Conservation (phyloP, 2,329 filamentous ascomycete species). For the Exophiala oligosperma region DNA sequence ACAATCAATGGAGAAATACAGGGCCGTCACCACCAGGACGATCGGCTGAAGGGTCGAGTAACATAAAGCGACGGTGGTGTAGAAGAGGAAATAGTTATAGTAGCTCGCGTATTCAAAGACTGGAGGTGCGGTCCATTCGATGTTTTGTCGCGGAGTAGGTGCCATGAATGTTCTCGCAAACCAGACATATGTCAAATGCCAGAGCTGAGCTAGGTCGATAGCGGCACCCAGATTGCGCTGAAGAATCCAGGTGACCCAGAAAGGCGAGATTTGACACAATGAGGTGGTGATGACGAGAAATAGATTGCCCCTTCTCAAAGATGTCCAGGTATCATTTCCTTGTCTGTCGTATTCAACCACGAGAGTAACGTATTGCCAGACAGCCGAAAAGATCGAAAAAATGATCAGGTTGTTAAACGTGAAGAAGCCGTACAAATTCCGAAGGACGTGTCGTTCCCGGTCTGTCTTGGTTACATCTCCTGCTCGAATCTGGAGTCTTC, state of each 20-base stretch:
- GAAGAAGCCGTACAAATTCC: conserved; percentile 92
- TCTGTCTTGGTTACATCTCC: conserved; percentile 92
- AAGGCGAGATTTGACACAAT: conserved; percentile 78
- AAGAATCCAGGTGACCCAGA: conserved; percentile 92
- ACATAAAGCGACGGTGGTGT: conserved; percentile 82
- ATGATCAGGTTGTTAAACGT: conserved; percentile 95
- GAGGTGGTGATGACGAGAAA: conserved; percentile 67
- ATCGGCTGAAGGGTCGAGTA: conserved; percentile 85
- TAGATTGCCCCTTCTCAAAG: conserved; percentile 65
- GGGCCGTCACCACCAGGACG: conserved; percentile 77
- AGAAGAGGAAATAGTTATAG: conserved; percentile 98
- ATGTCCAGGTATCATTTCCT: conserved; percentile 65
- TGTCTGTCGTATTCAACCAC: conserved; percentile 62
- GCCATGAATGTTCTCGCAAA: conserved; percentile 80
- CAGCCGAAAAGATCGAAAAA: conserved; percentile 85
- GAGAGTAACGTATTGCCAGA: conserved; percentile 70
- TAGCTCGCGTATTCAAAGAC: conserved; percentile 94
- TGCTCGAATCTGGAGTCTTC: conserved; percentile 75
- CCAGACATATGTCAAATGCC: conserved; percentile 80
- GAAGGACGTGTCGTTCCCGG: conserved; percentile 85
- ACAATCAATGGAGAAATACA: conserved; percentile 86
- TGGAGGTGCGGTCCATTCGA: conserved; percentile 88
- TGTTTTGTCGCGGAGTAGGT: conserved; percentile 86
- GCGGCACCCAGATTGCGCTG: conserved; percentile 91
- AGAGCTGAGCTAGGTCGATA: conserved; percentile 88